Base-by-base conservation (phyloP, 2,329 filamentous ascomycete genomes). In the Arthrobotrys pseudoclavata region DNA sequence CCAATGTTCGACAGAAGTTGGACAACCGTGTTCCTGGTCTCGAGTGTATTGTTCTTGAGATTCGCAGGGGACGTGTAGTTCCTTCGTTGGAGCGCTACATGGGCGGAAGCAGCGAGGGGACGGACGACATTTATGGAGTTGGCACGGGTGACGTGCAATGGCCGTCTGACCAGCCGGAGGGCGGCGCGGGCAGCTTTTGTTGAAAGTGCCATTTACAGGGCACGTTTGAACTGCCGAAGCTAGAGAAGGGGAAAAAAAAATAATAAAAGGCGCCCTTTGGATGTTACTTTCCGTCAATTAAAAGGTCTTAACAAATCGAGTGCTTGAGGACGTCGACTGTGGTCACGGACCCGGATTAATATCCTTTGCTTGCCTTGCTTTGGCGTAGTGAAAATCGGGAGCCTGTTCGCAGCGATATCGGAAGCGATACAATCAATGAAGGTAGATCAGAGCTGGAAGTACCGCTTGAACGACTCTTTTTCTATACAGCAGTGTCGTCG, bases 1-100 rank as follows among this genome's bases (percentile, higher is more conserved):
- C 94, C 95, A 84, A 98, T 96, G 85, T 95, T 97, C 86, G 93
- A 97, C 81, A 98, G 88, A 76, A 97, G 89, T 86, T 95, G 93
- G 82, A 96, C 91, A 79, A 97, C 93, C 69, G 93, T 94, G 55
- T 91, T 91, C 75, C 92, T 89, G 52, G 92, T 93, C 71, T 76
- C 72, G 34, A 62, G 66, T 4, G 60, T 67, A 34, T 67, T 70
- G 20, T 69, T 66, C 88, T 89, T 76, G 88, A 87, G 81, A 66
- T 85, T 85, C 6, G 86, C 82, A 29, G 84, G 83, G 55, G 86
- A 85, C 52, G 86, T 85, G 80, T 86, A 87, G 62, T 80, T 78
- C 69, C 85, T 85, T 79, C 81, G 71, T 40, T 68, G 78, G 57
- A 78, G 53, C 15, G 66, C 40, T 42, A 63, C 29, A 12, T 66